These are phyloP conservation scores for Gymnopilus junonius DNA, from an alignment of 768 basidiomycete species.

Conservation along the genomic window DNA sequence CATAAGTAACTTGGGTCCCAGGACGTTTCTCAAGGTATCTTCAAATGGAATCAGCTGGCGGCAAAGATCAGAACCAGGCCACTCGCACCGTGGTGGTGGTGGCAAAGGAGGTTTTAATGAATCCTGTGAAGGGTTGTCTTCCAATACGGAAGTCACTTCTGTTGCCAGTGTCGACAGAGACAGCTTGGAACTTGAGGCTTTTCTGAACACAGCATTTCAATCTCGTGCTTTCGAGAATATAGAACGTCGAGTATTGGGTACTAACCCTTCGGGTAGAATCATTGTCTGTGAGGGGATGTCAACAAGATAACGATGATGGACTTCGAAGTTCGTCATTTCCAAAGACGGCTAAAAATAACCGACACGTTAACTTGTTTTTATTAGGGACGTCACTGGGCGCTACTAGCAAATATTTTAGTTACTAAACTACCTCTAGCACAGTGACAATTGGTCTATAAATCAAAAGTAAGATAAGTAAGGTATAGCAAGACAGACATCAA, in stretches of 20 bases:
- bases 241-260: not conserved
- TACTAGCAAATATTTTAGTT: too few relatives aligned
- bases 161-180: slow-evolving; percentile 1
- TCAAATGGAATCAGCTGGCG: not conserved
- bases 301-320: not conserved
- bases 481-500: not conserved
- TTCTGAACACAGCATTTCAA: not conserved
- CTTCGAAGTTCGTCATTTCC: not conserved
- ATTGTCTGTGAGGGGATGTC: not conserved
- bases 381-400: too few relatives aligned
- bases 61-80: not conserved
- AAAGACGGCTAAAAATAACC: not conserved
- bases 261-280: slow-evolving; percentile 19
- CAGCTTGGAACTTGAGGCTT: slow-evolving; percentile 9
- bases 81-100: slow-evolving; percentile 17
- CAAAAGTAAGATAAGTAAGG: not conserved
- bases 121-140: not conserved
- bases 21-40: slow-evolving; percentile 19
- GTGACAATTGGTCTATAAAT: not conserved
- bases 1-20: slow-evolving; percentile 39
- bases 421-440: not conserved
- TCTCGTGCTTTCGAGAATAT: not conserved
- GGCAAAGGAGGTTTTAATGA: not conserved
- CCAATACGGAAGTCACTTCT: not conserved
- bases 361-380: too few relatives aligned